Evolutionary conservation across 345 rosid species (phyloP), one percentile per base, ranked within the genome.

Genomic region (Camelina neglecta): DNA sequence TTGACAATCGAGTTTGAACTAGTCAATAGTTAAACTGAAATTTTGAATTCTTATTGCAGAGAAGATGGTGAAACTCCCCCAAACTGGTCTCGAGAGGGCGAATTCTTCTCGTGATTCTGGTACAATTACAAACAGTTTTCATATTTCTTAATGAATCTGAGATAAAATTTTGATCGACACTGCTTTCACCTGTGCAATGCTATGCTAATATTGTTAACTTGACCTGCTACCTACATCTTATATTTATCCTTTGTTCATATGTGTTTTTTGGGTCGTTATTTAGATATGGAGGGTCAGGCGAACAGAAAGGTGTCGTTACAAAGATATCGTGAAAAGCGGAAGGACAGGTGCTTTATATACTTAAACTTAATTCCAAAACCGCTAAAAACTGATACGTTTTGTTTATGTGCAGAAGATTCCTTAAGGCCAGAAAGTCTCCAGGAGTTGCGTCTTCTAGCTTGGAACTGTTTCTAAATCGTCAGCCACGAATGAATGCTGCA

Each of bases 321-420:
- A 79, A 85, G 89, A 83, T 92, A 88, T 70, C 84, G 60, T n/a
- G 93, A 90, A 67, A 92, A 90, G 87, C 80, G 86, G 21, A 90
- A 89, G 60, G 93, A 87, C 75, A 92, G 97, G 97, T 90, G 50
- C 16, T 4, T 26, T 58, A 41, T 13, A 65, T 24, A 4, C 39
- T 69, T 41, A 20, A 3, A 2, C 35, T 31, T 21, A 61, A 33
- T n/a, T 21, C 8, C 8, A 8, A 54, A 48, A 38, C 41, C 10
- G 12, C 49, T 29, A 39, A 72, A 60, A 15, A 42, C 68, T 60
- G 47, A 59, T 50, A 16, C 20, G 3, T 23, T 54, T 60, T 73
- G 59, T 58, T 26, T 54, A 4, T 71, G 53, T 84, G 94, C 86
- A 94, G 85, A 67, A 84, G 82, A 84, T 71, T 84, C 69, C 67